Conservation (phyloP, 148 eudicot genomes). For the Fagopyrum tataricum region DNA sequence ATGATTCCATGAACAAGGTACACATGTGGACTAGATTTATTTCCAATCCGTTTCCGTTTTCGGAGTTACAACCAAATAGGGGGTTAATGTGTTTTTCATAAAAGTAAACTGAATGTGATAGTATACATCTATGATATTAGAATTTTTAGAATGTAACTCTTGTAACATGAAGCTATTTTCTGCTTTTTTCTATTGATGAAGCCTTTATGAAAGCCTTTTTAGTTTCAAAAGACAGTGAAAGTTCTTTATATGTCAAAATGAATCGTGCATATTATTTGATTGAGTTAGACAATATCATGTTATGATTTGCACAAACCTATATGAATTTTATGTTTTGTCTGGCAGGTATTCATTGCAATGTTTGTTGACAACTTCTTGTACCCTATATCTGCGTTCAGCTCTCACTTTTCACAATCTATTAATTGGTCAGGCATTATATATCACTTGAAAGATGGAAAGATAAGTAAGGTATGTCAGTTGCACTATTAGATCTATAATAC, state of each 20-base stretch:
- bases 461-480: conserved; percentile 49
- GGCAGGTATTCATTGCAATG: conserved; percentile 12
- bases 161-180: neutral
- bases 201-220: neutral
- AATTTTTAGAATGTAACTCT: neutral
- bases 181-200: neutral
- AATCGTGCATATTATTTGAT: neutral
- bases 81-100: neutral
- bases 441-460: conserved; percentile 83
- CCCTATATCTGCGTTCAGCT: conserved; percentile 71
- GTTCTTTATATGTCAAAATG: neutral
- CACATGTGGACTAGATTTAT: no score
- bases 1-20: no score
- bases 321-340: neutral
- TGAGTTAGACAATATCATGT: neutral
- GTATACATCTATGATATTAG: no score
- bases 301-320: conserved; percentile 3
- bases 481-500: neutral
- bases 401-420: conserved; percentile 82
- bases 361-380: conserved; percentile 38
- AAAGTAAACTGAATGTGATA: no score
- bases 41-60: neutral
- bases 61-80: neutral
- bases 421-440: conserved; percentile 96
- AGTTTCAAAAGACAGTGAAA: neutral